These are phyloP conservation scores for Aphanomyces astaci DNA, from an alignment of 352 stramenopile species.

Conservation along the genomic window DNA sequence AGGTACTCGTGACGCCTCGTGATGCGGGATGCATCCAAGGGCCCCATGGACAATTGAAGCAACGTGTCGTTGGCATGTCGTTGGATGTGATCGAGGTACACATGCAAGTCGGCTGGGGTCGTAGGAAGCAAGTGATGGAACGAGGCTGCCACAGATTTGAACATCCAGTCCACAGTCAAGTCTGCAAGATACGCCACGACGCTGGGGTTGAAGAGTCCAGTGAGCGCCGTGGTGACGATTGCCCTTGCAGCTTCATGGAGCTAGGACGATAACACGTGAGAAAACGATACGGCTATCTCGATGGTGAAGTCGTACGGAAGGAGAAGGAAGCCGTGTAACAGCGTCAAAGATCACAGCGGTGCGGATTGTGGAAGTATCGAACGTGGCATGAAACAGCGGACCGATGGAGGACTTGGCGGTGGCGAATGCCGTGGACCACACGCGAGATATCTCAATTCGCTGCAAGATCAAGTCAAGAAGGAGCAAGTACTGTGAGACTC, in stretches of 20 bases:
- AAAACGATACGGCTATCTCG: not conserved
- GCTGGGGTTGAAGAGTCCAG: slow-evolving; percentile 32
- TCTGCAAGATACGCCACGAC: slow-evolving; percentile 29
- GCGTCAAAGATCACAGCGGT: not conserved
- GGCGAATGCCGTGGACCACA: slow-evolving; percentile 3
- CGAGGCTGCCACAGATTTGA: slow-evolving; percentile 16
- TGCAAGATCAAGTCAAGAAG: slow-evolving; percentile 35
- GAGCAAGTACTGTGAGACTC: slow-evolving; percentile 49
- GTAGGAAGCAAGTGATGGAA: not conserved
- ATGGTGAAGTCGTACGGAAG: not conserved
- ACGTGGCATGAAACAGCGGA: not conserved
- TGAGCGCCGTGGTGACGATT: slow-evolving; percentile 37
- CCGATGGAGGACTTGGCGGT: not conserved
- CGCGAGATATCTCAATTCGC: not conserved
- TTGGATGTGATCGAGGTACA: not conserved
- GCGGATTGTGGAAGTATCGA: not conserved
- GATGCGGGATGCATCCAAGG: slow-evolving; percentile 8
- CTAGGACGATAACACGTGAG: slow-evolving; percentile 18
- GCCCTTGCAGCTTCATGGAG: slow-evolving; percentile 25
- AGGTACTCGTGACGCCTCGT: not conserved
- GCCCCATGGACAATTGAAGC: not conserved
- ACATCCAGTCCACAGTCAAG: slow-evolving; percentile 52
- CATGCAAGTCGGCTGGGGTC: not conserved
- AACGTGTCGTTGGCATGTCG: not conserved
- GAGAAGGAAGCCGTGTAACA: not conserved